Percentiles rank a stretch among this genome's conserved stretches.
phyloP scores from a whole-genome alignment of 192 early-diverging fungal species.

The Chytriomyces hyalinus region DNA sequence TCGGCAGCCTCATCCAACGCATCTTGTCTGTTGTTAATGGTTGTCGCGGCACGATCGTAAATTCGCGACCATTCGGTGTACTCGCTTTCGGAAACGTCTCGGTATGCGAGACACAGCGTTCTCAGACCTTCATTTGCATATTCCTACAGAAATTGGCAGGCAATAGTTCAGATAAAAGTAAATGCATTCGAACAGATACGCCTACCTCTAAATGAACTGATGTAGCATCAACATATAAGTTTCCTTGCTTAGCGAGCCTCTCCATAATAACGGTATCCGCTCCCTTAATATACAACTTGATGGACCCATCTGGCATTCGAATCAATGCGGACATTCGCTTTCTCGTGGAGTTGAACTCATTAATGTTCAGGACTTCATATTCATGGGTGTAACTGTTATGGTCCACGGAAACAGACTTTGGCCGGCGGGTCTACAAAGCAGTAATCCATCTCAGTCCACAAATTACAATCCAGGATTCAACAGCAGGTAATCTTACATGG shows the following conservation, averaged over 20 bases:
- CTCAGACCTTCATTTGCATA: constrained; percentile 96
- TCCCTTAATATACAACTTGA: constrained; percentile 93
- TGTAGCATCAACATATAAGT: constrained; percentile 45
- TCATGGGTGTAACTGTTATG: constrained; percentile 61
- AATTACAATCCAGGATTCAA: not conserved
- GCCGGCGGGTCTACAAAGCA: constrained; percentile 54
- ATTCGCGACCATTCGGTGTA: constrained; percentile 80
- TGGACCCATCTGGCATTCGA: constrained; percentile 79
- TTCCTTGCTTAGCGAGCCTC: constrained; percentile 68
- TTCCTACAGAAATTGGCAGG: constrained; percentile 61
- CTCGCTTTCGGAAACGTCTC: constrained; percentile 86
- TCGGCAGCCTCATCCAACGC: constrained; percentile 93
- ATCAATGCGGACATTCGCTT: constrained; percentile 95
- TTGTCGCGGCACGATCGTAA: constrained; percentile 81
- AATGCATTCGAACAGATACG: not conserved
- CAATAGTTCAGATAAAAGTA: not conserved
- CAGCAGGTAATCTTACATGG: constrained; percentile 32
- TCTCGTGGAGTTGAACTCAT: constrained; percentile 97
- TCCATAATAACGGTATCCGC: constrained; percentile 97
- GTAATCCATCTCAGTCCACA: not conserved
- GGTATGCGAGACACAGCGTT: constrained; percentile 94
- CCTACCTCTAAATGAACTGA: constrained; percentile 52
- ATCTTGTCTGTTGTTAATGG: constrained; percentile 81
- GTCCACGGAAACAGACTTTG: constrained; percentile 56
- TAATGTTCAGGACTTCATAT: constrained; percentile 91